phyloP scores from a whole-genome alignment of 768 basidiomycete genomes.

The Naganishia vaughanmartiniae region DNA sequence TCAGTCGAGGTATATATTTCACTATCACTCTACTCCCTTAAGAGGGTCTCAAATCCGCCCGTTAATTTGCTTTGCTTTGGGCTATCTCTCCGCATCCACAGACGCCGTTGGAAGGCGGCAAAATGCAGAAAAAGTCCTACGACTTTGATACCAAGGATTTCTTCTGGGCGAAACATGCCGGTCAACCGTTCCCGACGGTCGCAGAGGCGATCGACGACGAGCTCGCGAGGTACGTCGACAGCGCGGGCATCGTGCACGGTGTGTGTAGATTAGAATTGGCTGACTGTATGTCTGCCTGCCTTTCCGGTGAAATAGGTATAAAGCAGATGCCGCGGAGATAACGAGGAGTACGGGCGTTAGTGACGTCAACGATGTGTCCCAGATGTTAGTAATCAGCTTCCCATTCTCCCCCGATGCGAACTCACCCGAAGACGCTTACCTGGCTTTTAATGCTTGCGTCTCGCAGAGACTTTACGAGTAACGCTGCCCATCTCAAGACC shows the following conservation, averaged over 20 bases:
- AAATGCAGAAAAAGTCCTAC: conserved; percentile 70
- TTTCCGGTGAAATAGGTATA: conserved; percentile 54
- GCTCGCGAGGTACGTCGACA: conserved; percentile 67
- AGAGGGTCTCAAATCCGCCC: neutral
- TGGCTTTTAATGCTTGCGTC: conserved; percentile 34
- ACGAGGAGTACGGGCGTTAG: conserved; percentile 93
- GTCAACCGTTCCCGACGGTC: conserved; percentile 95
- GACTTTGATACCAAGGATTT: conserved; percentile 98
- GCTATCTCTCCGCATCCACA: neutral
- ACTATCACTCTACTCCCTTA: neutral
- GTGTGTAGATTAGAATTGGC: neutral
- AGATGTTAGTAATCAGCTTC: conserved; percentile 63
- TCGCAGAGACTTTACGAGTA: conserved; percentile 79
- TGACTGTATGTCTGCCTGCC: neutral
- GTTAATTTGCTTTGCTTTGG: neutral
- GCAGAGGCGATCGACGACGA: conserved; percentile 95
- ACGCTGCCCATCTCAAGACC: conserved; percentile 90
- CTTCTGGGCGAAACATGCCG: conserved; percentile 96
- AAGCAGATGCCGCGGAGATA: conserved; percentile 93
- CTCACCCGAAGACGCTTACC: too few species aligned
- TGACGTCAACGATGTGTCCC: conserved; percentile 90
- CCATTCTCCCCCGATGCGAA: neutral
- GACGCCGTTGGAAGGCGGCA: conserved; percentile 52
- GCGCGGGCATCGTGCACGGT: conserved; percentile 12
- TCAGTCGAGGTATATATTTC: conserved; percentile 61